These are phyloP conservation scores for Cladosporium sp. DNA, from an alignment of 2,329 filamentous ascomycete species.

Conservation along the genomic window DNA sequence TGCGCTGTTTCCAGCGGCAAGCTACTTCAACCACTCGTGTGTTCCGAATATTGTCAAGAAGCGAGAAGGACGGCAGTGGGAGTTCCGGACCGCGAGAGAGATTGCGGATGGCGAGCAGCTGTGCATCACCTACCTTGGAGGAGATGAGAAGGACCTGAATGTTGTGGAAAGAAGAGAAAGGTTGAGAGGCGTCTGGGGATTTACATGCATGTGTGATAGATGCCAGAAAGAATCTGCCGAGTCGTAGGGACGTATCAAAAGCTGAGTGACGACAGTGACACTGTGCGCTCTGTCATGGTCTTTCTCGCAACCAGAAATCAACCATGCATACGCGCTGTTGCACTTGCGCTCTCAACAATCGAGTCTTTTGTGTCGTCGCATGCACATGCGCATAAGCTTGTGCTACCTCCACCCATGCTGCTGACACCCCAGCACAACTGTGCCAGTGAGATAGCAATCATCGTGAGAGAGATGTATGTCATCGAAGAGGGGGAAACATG, in stretches of 20 bases:
- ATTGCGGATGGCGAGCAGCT: slow-evolving; percentile 39
- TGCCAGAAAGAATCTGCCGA: neutral
- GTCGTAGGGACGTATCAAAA: neutral
- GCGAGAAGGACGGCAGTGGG: slow-evolving; percentile 38
- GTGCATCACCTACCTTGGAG: slow-evolving; percentile 47
- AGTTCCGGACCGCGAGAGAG: slow-evolving; percentile 35
- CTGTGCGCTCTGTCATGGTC: too few relatives aligned
- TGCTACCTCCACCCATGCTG: too few relatives aligned
- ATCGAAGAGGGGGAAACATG: neutral
- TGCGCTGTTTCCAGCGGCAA: slow-evolving; percentile 43
- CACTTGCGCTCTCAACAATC: too few relatives aligned
- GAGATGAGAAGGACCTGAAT: slow-evolving; percentile 41
- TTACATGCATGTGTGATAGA: slow-evolving; percentile 20
- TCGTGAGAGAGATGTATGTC: neutral
- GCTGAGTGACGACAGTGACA: too few relatives aligned
- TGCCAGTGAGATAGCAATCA: too few relatives aligned
- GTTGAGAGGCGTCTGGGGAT: slow-evolving; percentile 42
- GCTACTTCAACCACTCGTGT: slow-evolving; percentile 49
- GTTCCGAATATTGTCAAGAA: slow-evolving; percentile 41
- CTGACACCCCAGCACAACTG: too few relatives aligned
- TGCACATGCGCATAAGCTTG: too few relatives aligned
- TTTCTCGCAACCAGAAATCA: too few relatives aligned
- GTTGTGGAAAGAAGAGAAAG: slow-evolving; percentile 34
- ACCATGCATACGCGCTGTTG: too few relatives aligned
- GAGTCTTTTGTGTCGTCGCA: too few relatives aligned